These are phyloP conservation scores for Calvatia gigantea DNA, from an alignment of 768 basidiomycete species.

Conservation along the genomic window DNA sequence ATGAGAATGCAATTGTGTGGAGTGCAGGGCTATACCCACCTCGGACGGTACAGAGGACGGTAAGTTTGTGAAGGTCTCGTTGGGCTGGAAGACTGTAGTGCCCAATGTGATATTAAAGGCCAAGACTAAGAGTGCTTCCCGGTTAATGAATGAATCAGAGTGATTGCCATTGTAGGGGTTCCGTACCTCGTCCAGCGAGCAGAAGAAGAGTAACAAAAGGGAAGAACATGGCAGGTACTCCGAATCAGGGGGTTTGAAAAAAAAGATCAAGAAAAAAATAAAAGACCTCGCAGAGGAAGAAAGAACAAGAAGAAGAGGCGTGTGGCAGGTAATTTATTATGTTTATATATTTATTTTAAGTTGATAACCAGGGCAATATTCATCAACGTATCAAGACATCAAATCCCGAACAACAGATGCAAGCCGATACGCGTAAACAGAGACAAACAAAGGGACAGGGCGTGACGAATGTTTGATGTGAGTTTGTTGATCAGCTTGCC, in stretches of 20 bases:
- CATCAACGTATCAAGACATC: background rate
- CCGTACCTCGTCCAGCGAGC: constrained; percentile 60
- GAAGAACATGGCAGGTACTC: constrained; percentile 9
- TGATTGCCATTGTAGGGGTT: background rate
- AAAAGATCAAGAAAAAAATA: background rate
- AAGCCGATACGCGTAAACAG: constrained; percentile 27
- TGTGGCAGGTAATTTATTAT: background rate
- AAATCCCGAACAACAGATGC: background rate
- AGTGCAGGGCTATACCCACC: constrained; percentile 27
- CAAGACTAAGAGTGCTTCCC: constrained; percentile 24
- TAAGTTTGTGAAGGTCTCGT: constrained; percentile 42
- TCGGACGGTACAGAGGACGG: constrained; percentile 23
- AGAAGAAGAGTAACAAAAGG: constrained; percentile 32
- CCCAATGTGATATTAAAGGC: constrained; percentile 49
- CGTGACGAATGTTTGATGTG: constrained; percentile 24
- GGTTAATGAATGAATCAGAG: background rate
- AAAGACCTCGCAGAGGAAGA: constrained; percentile 11
- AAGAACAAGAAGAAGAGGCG: constrained; percentile 11
- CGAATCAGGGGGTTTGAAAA: too few relatives aligned
- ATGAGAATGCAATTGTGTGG: constrained; percentile 11
- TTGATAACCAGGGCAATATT: background rate
- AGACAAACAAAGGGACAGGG: constrained; percentile 18
- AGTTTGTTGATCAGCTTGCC: constrained; percentile 19
- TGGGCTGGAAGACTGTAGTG: constrained; percentile 32
- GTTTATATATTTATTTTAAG: background rate